Conservation (phyloP, 129 eudicot genomes). For the Scalesia atractyloides region DNA sequence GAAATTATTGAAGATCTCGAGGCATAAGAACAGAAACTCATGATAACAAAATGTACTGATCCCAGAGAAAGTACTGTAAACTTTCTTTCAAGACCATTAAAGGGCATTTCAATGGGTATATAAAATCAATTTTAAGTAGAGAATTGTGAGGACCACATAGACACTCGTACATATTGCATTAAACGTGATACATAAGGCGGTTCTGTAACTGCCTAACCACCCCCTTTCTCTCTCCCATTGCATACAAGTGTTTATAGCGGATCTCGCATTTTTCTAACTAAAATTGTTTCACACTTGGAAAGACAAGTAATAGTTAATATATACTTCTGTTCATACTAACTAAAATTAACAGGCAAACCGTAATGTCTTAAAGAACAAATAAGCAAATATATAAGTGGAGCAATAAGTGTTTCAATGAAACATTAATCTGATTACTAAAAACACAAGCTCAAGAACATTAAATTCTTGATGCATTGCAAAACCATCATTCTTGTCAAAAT, state of each 20-base stretch:
- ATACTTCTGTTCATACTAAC: neutral
- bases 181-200: too few species aligned
- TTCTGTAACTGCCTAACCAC: too few species aligned
- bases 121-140: too few species aligned
- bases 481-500: too few species aligned
- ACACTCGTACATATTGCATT: too few species aligned
- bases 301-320: conserved; percentile 16
- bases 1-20: conserved; percentile 25
- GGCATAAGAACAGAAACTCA: conserved; percentile 21
- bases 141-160: too few species aligned
- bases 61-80: too few species aligned
- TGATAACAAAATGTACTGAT: conserved; percentile 12
- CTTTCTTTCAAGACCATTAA: neutral
- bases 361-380: neutral
- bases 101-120: too few species aligned
- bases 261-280: too few species aligned
- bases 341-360: neutral
- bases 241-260: too few species aligned
- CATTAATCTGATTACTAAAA: conserved; percentile 4
- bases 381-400: conserved; percentile 3
- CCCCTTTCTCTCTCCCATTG: too few species aligned
- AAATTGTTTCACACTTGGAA: neutral
- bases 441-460: neutral
- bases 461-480: too few species aligned
- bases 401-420: conserved; percentile 3